A percentile compares a stretch with the other conserved stretches of the same genome.
Evolutionary conservation across 371 early-diverging fungal species (phyloP).

Genomic region (Mortierella sp.): DNA sequence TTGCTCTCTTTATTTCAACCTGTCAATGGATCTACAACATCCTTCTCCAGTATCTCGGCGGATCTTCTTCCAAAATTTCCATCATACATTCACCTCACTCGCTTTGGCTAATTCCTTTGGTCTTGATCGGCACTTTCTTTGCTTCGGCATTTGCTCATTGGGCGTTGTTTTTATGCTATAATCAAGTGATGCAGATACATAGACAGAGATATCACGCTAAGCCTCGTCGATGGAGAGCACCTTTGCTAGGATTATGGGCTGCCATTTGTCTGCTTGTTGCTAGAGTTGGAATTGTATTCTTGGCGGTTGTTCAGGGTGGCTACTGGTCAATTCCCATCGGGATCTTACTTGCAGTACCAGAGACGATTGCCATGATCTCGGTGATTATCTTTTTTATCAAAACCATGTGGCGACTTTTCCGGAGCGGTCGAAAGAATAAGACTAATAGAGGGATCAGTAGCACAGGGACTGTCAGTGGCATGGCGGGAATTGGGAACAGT

Average conservation of each 20-base stretch:
- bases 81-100: conserved; percentile 47
- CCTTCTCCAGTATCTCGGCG: conserved; percentile 47
- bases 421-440: not conserved
- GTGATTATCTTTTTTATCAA: conserved; percentile 42
- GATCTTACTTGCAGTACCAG: conserved; percentile 49
- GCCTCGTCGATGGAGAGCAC: conserved; percentile 41
- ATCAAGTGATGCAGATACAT: conserved; percentile 45
- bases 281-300: conserved; percentile 22
- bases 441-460: conserved; percentile 13
- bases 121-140: conserved; percentile 54
- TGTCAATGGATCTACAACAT: conserved; percentile 58
- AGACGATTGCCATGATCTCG: conserved; percentile 45
- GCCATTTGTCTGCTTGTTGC: conserved; percentile 33
- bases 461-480: conserved; percentile 1
- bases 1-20: conserved; percentile 52
- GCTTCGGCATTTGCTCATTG: conserved; percentile 53
- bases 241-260: conserved; percentile 48
- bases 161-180: conserved; percentile 53
- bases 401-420: conserved; percentile 32
- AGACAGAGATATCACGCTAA: conserved; percentile 14
- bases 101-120: conserved; percentile 52
- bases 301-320: conserved; percentile 38
- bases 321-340: conserved; percentile 48
- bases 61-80: conserved; percentile 24
- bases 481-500: not conserved